Percentiles rank a stretch among this genome's conserved stretches.
Conservation (phyloP, 768 basidiomycete species). For the Clitopilus passeckerianus region DNA sequence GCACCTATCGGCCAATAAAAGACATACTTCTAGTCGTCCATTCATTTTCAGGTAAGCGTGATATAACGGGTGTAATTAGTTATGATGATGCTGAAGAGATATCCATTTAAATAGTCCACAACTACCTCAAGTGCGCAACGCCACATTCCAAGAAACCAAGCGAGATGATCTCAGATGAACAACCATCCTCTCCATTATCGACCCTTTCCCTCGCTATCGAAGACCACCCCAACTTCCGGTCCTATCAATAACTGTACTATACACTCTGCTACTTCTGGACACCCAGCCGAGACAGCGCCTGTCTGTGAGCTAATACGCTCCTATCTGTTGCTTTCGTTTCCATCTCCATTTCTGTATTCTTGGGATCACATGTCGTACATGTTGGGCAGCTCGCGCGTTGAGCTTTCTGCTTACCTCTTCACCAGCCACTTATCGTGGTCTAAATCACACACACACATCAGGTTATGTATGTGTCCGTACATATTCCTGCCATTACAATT, state of each 20-base stretch:
- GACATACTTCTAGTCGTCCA: background rate
- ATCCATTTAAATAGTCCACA: background rate
- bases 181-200: background rate
- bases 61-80: background rate
- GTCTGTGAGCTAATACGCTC: background rate
- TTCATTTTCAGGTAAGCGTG: background rate
- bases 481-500: background rate
- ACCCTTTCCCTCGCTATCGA: background rate
- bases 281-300: background rate
- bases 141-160: background rate
- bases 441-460: background rate
- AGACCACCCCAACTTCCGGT: background rate
- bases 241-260: background rate
- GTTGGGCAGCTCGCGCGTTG: background rate
- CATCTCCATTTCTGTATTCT: background rate
- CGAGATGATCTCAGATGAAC: background rate
- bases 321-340: background rate
- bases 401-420: background rate
- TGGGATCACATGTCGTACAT: background rate
- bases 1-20: conserved; percentile 31
- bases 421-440: background rate
- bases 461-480: background rate
- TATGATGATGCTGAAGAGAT: too few species aligned
- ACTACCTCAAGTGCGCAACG: background rate
- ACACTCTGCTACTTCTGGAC: background rate